phyloP scores from a whole-genome alignment of 2,329 filamentous ascomycete genomes.

The Macrophomina tecta region DNA sequence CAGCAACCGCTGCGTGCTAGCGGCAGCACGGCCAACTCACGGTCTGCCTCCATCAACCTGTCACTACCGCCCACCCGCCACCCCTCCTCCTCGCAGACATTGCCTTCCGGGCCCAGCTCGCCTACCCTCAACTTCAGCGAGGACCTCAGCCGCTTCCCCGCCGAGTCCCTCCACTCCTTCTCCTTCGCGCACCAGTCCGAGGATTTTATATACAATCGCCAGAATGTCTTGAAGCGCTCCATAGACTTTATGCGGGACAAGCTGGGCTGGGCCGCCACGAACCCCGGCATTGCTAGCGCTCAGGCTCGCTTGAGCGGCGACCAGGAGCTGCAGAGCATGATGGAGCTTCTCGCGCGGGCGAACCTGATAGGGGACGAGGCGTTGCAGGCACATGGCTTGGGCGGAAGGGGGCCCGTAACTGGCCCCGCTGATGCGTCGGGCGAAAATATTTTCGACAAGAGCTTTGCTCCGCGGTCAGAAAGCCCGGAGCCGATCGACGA shows the following conservation, averaged over 20 bases:
- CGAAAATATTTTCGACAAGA: constrained; percentile 84
- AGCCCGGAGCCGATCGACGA: constrained; percentile 49
- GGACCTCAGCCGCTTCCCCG: constrained; percentile 89
- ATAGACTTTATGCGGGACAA: constrained; percentile 97
- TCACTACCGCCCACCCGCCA: constrained; percentile 60
- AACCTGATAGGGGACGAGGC: constrained; percentile 76
- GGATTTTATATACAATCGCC: constrained; percentile 86
- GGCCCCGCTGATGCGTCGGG: constrained; percentile 76
- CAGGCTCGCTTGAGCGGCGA: constrained; percentile 85
- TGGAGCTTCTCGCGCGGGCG: constrained; percentile 83
- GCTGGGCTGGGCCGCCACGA: constrained; percentile 78
- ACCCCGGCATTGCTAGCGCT: constrained; percentile 78
- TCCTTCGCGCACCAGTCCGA: constrained; percentile 96
- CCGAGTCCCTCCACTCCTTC: constrained; percentile 96
- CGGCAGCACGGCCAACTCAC: constrained; percentile 51
- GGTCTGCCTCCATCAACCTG: constrained; percentile 74
- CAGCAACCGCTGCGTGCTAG: constrained; percentile 74
- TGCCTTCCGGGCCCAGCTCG: constrained; percentile 70
- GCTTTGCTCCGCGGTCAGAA: constrained; percentile 65
- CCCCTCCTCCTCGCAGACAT: constrained; percentile 53
- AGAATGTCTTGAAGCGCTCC: constrained; percentile 90
- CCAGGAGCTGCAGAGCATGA: constrained; percentile 85
- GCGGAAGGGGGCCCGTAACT: constrained; percentile 70
- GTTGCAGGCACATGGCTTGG: constrained; percentile 57
- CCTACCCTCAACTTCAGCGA: constrained; percentile 78